Base-by-base conservation (phyloP, 495 filamentous ascomycete genomes). In the Cladorrhinum samala region DNA sequence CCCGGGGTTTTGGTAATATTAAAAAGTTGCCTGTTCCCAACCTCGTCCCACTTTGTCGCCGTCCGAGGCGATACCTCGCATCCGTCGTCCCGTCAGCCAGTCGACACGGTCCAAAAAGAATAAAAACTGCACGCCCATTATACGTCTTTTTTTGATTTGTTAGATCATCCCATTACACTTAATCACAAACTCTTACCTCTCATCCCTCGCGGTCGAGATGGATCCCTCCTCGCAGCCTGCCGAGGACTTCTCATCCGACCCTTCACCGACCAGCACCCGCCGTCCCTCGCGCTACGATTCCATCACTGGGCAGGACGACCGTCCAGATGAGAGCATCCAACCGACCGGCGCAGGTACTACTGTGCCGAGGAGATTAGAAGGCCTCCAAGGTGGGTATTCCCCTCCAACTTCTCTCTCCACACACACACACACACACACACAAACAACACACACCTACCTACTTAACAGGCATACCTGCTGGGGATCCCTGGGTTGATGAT, bases 281-380 rank as follows among this genome's bases (percentile, higher is more conserved):
- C 64, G 64, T 21, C 67, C 64, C 11, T 55, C 56, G 20, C 61
- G 66, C 49, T 60, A 57, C 47, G 57, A 62, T 24, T 43, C 57
- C 49, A 47, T 61, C 36, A 46, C 59, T 16, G 55, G 56, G n/a
- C 59, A 60, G 54, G 69, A 72, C 40, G 67, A 71, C 17, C 49
- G 52, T n/a, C 40, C 56, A 11, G 58, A 65, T 14, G 73, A 77
- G 49, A 72, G 62, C 56, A 66, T 66, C 37, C 75, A 74, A 55
- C 74, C 73, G 19, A 70, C 70, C 4, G 78, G 78, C n/a, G n/a
- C n/a, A n/a, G n/a, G n/a, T n/a, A n/a, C n/a, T 48, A 76, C 74
- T 17, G 63, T 76, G 54, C 69, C 76, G 53, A 72, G 74, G 52
- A 63, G 71, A 58, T 64, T 71, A 42, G 75, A 74, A 50, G 73